Percentiles rank a stretch among this genome's conserved stretches.
Evolutionary conservation across 2,329 filamentous ascomycete species (phyloP).

Genomic region (Xylaria sp.): DNA sequence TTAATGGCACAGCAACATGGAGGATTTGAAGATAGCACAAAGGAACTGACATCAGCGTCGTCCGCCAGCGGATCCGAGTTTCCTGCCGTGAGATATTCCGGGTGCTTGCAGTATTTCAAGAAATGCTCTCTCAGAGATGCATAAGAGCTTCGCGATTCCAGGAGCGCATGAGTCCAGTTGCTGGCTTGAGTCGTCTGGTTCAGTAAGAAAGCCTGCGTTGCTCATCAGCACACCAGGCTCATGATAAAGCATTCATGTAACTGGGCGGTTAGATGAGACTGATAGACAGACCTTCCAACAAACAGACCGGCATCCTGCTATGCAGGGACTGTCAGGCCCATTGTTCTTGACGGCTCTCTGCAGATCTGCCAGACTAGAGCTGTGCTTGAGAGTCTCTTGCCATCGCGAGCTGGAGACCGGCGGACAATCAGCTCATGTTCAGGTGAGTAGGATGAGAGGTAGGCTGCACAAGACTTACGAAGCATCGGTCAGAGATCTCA

Average conservation of each 20-base stretch:
- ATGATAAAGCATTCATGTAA: not conserved
- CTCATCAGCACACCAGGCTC: constrained; percentile 23
- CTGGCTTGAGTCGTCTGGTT: constrained; percentile 73
- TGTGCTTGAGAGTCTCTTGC: constrained; percentile 70
- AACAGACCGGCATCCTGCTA: constrained; percentile 81
- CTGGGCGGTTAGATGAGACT: not conserved
- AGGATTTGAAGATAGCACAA: not conserved
- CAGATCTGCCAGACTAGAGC: constrained; percentile 68
- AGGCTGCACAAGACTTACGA: constrained; percentile 43
- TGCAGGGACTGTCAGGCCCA: constrained; percentile 70
- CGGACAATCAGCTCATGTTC: constrained; percentile 14
- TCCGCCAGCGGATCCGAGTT: constrained; percentile 87
- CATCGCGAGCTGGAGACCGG: constrained; percentile 68
- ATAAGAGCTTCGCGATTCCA: constrained; percentile 79
- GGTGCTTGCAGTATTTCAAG: constrained; percentile 84
- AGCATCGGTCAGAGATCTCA: constrained; percentile 49
- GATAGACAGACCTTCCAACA: constrained; percentile 81
- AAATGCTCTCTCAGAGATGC: constrained; percentile 77
- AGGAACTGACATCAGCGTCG: constrained; percentile 65
- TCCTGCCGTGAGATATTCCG: constrained; percentile 78
- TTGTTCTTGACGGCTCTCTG: constrained; percentile 72
- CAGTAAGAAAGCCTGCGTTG: constrained; percentile 78
- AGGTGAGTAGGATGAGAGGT: not conserved
- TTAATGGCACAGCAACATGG: constrained; percentile 31
- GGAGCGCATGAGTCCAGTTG: constrained; percentile 75